Evolutionary conservation across 371 early-diverging fungal genomes (phyloP), one percentile per base, ranked within the genome.

Genomic region (Mucor circinelloides): DNA sequence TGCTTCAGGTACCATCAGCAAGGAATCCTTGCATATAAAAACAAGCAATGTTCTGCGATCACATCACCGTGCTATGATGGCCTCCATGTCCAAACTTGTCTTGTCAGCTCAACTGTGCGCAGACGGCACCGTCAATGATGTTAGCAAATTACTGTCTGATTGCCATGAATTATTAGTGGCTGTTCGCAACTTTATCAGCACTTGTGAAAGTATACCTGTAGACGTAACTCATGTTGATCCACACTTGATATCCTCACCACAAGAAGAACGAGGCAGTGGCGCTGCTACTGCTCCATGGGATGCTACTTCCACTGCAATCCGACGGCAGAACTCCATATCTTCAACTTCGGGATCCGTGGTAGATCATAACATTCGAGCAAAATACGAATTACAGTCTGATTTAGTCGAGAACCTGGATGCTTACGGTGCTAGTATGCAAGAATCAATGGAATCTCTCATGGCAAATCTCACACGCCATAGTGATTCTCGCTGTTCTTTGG

Each of bases 21-120:
- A 87, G 61, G 91, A 93, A 34, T 81, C 90, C 0, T 72, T 85
- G 5, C 71, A 86, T 59, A 84, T 93, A 67, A 84, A 87, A 36
- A 77, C 84, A 19, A 88, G 92, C 70, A 74, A 82, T 17, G 72
- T 84, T 13, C 81, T 97, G 25, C 85, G 90, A 67, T 79, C 85
- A 38, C 89, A 93, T 69, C 93, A 97, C 78, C 87, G 90, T 3
- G 87, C 89, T 36, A 87, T 97, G 64, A 91, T 93, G 85, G 89
- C 89, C 5, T 76, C 92, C 2, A 81, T 96, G 56, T 91, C 93
- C 25, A 94, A 93, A 63, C 77, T 98, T 36, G 87, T 94, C 15
- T 81, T 97, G 21, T 88, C 94, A 10, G 89, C 95, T 6, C 93
- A 95, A 63, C 82, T 92, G 10, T 94, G 94, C 3, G 80, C 94